phyloP scores from a whole-genome alignment of 495 filamentous ascomycete species.

The Hyaloscypha finlandica region DNA sequence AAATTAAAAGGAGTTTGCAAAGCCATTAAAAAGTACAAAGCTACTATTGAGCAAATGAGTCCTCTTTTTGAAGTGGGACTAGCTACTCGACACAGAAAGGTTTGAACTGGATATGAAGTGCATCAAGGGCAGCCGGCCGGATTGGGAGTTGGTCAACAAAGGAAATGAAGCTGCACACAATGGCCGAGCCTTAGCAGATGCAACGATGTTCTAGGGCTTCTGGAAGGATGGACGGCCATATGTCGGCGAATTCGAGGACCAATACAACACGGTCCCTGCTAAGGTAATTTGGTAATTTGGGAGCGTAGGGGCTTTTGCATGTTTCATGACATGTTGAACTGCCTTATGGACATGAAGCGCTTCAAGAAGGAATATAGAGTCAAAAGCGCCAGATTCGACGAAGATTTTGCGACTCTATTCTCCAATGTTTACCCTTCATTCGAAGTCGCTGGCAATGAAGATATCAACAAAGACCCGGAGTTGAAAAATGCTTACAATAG shows the following conservation, averaged over 20 bases:
- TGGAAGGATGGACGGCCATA: neutral
- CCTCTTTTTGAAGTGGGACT: neutral
- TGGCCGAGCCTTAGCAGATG: constrained; percentile 4
- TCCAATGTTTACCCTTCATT: neutral
- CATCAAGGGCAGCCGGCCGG: neutral
- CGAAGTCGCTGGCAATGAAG: neutral
- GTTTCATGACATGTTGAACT: neutral
- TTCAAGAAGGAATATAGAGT: too few relatives aligned
- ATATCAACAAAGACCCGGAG: neutral
- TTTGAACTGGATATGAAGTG: neutral
- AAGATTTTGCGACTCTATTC: neutral
- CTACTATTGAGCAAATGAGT: neutral
- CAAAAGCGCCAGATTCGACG: neutral
- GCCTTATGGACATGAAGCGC: neutral
- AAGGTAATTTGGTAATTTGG: neutral
- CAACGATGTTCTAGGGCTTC: neutral
- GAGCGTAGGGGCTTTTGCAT: neutral
- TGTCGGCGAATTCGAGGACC: neutral
- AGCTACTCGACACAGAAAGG: neutral
- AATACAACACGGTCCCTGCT: neutral
- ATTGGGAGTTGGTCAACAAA: neutral
- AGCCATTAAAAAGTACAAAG: neutral
- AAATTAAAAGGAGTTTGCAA: neutral
- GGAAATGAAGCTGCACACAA: neutral
- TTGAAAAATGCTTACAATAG: neutral